Base-by-base conservation (phyloP, 768 basidiomycete species). In the Candolleomyces efflorescens region DNA sequence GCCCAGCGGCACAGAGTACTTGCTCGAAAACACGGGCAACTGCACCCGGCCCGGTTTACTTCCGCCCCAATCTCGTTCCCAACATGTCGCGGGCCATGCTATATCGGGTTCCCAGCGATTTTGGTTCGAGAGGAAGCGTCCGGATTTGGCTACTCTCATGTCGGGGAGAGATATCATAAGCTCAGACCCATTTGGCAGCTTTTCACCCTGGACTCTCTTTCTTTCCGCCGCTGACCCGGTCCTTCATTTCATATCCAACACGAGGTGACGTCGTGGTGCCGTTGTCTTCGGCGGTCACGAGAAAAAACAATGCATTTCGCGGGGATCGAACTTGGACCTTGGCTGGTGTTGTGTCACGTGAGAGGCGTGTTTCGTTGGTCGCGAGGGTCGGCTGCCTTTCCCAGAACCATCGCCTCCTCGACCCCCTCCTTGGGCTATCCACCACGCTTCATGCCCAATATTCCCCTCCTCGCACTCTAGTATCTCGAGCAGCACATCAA, bases 341-440 rank as follows among this genome's bases (percentile, higher is more conserved):
- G 36, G 26, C 44, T 48, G 52, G 54, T 17, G 41, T 20, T 43
- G 32, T 20, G 51, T 68, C 65, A 70, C 67, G 69, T 70, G 69
- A 2, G 44, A 3, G 44, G 55, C 65, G 64, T 68, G 66, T 66
- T 68, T 66, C 62, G 60, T 66, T 64, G 55, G 62, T 66, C 64
- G 64, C 65, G 65, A 60, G 46, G 45, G 53, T 51, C 17, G 26
- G 5, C 24, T 37, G 49, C 49, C 24, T 53, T 36, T 38, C 37
- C 51, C 36, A 38, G 41, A 53, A 51, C 49, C 49, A 51, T 37
- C 24, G 36, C 23, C 44, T 18, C 5, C 26, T 18, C 47, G 47
- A 23, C 18, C 32, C 27, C 49, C 11, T 12, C 27, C 36, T 24
- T 3, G 7, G 27, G 9, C 32, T 32, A 11, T 32, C 32, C 32